These are phyloP conservation scores for Heracleum sosnowskyi DNA, from an alignment of 129 eudicot genomes.

Conservation along the genomic window DNA sequence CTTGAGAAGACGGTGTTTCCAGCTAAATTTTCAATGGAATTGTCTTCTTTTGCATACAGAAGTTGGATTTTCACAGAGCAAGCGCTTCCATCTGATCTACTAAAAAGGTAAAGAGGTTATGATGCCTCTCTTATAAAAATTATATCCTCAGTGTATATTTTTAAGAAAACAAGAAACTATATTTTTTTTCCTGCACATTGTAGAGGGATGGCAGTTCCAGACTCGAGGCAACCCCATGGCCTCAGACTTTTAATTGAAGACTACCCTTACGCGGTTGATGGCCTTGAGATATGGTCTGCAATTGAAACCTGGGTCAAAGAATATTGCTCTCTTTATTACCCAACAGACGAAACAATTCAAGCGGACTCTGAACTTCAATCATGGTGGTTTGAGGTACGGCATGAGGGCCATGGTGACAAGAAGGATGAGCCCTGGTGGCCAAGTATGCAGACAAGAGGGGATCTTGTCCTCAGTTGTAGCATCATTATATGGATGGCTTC, in stretches of 20 bases:
- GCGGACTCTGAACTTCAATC: conserved; percentile 35
- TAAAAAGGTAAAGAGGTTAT: conserved; percentile 41
- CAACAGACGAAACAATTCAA: conserved; percentile 29
- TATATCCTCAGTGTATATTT: not conserved
- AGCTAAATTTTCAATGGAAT: conserved; percentile 65
- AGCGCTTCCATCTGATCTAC: conserved; percentile 68
- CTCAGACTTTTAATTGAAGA: conserved; percentile 37
- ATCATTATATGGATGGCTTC: conserved; percentile 57
- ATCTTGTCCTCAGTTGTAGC: conserved; percentile 35
- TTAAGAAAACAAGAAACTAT: not conserved
- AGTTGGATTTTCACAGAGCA: conserved; percentile 76
- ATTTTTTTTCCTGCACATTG: not conserved
- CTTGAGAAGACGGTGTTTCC: conserved; percentile 80
- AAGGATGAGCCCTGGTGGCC: conserved; percentile 60
- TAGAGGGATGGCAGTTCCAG: conserved; percentile 40
- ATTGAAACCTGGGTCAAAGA: conserved; percentile 39
- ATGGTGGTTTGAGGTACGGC: conserved; percentile 47
- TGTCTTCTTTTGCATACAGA: conserved; percentile 61
- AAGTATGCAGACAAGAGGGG: conserved; percentile 28
- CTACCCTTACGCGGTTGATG: conserved; percentile 52
- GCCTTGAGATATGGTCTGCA: conserved; percentile 54
- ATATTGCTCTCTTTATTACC: conserved; percentile 37
- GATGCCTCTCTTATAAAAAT: not conserved
- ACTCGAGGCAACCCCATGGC: conserved; percentile 31
- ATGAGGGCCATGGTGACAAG: conserved; percentile 52